Percentiles rank a stretch among this genome's conserved stretches.
These are phyloP conservation scores for Liquidambar formosana DNA, from an alignment of 164 flowering plant genomes.

Conservation along the genomic window DNA sequence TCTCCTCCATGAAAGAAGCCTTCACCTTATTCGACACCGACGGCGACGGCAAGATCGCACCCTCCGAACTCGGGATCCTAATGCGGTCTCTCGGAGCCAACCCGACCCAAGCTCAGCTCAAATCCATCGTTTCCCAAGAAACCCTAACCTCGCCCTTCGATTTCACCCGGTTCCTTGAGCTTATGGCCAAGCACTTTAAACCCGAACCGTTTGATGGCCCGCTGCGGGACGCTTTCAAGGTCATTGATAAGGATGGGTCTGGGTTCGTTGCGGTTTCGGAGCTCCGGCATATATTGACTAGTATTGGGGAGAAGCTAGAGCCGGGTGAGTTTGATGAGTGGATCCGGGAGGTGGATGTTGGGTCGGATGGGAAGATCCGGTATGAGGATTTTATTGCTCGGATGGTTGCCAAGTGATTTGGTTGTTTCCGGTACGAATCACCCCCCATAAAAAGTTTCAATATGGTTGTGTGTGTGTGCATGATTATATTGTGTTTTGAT, in stretches of 20 bases:
- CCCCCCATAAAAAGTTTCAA: no score
- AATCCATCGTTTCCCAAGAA: conserved; percentile 67
- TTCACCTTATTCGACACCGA: conserved; percentile 94
- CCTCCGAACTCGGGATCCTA: conserved; percentile 87
- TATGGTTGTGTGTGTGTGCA: no score
- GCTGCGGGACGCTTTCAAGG: conserved; percentile 85
- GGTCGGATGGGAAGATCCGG: conserved; percentile 74
- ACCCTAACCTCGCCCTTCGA: conserved; percentile 79
- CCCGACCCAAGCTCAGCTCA: conserved; percentile 91
- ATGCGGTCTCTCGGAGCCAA: conserved; percentile 96
- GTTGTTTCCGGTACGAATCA: no score
- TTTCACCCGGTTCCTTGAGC: conserved; percentile 72
- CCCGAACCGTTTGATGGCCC: conserved; percentile 86
- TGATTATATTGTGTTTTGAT: no score
- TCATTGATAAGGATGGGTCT: conserved; percentile 79
- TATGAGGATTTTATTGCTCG: conserved; percentile 71
- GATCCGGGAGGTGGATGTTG: conserved; percentile 92
- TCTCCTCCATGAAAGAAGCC: conserved; percentile 85
- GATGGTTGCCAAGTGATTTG: no score
- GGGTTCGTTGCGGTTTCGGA: conserved; percentile 77
- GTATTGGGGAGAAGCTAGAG: conserved; percentile 89
- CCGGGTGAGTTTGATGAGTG: conserved; percentile 93
- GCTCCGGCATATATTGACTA: conserved; percentile 83
- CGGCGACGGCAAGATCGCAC: conserved; percentile 82
- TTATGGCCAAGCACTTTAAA: conserved; percentile 79